Conservation (phyloP, 805 yeast genomes). For the Cyberlindnera xylosilytica region DNA sequence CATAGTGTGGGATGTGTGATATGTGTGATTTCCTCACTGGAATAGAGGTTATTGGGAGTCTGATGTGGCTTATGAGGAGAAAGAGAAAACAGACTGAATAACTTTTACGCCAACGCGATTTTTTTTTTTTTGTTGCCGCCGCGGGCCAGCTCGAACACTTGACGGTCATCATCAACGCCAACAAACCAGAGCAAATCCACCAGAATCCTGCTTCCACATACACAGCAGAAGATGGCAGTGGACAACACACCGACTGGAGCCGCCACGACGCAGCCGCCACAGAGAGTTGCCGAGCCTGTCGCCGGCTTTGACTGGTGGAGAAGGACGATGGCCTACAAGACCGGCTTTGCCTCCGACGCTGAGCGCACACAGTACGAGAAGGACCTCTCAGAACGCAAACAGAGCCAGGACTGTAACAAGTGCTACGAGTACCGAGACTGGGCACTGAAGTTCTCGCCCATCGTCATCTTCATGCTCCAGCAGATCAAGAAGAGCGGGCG, state of each 20-base stretch:
- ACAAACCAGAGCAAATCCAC: too few relatives aligned
- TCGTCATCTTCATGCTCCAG: slow-evolving; percentile 81
- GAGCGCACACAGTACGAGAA: slow-evolving; percentile 54
- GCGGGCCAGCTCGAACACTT: too few relatives aligned
- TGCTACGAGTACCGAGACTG: slow-evolving; percentile 80
- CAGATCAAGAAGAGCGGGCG: slow-evolving; percentile 66
- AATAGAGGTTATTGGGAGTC: too few relatives aligned
- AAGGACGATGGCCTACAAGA: slow-evolving; percentile 62
- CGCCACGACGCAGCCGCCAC: background rate
- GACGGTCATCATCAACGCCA: too few relatives aligned
- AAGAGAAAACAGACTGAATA: too few relatives aligned
- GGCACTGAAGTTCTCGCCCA: slow-evolving; percentile 78
- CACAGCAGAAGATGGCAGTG: slow-evolving; percentile 1
- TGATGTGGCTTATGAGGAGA: too few relatives aligned
- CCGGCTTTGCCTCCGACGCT: slow-evolving; percentile 61
- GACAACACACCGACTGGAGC: background rate
- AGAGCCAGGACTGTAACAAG: slow-evolving; percentile 53
- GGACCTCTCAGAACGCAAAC: slow-evolving; percentile 43
- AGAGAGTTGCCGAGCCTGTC: background rate
- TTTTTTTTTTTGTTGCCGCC: background rate
- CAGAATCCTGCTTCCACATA: too few relatives aligned
- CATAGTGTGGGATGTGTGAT: too few relatives aligned
- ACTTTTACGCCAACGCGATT: too few relatives aligned
- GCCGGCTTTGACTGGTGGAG: slow-evolving; percentile 80
- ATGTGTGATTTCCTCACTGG: too few relatives aligned